A percentile compares a stretch with the other conserved stretches of the same genome.
Conservation (phyloP, 2,329 filamentous ascomycete species). For the Aspergillus caelatus region DNA sequence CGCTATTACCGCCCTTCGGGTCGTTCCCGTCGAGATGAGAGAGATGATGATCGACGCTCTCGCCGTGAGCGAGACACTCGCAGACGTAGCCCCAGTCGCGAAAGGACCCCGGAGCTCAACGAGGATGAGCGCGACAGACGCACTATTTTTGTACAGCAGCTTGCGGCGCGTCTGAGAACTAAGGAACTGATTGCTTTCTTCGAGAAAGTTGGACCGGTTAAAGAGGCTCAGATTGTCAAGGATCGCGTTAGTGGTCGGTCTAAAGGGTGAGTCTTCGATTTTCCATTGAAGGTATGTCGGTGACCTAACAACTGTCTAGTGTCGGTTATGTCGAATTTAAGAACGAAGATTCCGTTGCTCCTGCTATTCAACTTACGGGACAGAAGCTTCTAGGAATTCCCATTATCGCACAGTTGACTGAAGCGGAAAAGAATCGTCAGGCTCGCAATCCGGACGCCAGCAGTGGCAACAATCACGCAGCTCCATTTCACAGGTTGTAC, state of each 20-base stretch:
- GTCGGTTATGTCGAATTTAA: conserved; percentile 99
- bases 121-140: conserved; percentile 96
- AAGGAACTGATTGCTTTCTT: conserved; percentile 95
- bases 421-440: conserved; percentile 99
- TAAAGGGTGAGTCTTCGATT: conserved; percentile 73
- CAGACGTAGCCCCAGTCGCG: conserved; percentile 47
- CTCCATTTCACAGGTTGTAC: conserved; percentile 96
- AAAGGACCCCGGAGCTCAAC: conserved; percentile 69
- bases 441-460: conserved; percentile 76
- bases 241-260: conserved; percentile 95
- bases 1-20: conserved; percentile 56
- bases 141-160: conserved; percentile 97
- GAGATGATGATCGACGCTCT: conserved; percentile 49
- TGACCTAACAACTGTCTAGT: conserved; percentile 52
- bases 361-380: conserved; percentile 96
- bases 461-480: conserved; percentile 72
- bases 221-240: conserved; percentile 98
- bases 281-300: background rate
- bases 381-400: conserved; percentile 98
- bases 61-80: conserved; percentile 56
- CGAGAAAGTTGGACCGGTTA: conserved; percentile 89
- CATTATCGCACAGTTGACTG: conserved; percentile 96
- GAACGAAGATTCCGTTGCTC: conserved; percentile 87
- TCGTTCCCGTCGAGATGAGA: conserved; percentile 53
- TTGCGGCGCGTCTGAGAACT: conserved; percentile 88